A percentile compares a stretch with the other conserved stretches of the same genome.
These are phyloP conservation scores for Fraxinus angustifolia DNA, from an alignment of 305 asterid genomes.

Conservation along the genomic window DNA sequence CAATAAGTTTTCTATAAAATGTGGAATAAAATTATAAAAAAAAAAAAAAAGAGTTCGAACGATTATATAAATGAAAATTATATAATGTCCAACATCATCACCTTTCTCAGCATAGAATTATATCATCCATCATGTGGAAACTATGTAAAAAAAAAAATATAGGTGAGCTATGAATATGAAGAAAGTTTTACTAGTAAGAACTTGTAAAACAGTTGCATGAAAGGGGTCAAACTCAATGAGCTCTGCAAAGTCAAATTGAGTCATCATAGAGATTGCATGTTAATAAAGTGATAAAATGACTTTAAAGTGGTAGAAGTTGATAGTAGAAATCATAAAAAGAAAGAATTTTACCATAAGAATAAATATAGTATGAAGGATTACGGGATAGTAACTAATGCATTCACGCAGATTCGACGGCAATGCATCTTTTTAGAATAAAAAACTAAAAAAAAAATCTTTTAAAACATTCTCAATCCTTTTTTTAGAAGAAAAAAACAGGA, in stretches of 20 bases:
- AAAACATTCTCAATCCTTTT: no score
- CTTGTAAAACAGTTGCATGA: no score
- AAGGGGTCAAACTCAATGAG: background rate
- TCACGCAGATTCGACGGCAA: no score
- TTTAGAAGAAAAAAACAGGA: no score
- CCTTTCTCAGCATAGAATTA: background rate
- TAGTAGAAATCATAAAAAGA: background rate
- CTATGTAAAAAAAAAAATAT: background rate
- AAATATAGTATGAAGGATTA: background rate
- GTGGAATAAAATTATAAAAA: background rate
- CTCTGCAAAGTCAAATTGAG: background rate
- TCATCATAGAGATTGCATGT: background rate
- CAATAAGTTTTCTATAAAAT: background rate
- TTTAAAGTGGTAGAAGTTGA: background rate
- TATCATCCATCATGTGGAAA: background rate
- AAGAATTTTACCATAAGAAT: background rate
- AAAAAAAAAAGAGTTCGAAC: background rate
- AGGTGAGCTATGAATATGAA: no score
- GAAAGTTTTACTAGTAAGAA: no score
- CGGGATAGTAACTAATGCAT: conserved; percentile 70
- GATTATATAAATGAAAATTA: background rate
- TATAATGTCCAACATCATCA: background rate
- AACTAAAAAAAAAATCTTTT: no score
- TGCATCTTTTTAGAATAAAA: no score
- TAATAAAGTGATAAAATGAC: background rate